Percentiles rank a stretch among this genome's conserved stretches.
Conservation (phyloP, 2,329 filamentous ascomycete genomes). For the Penicillium sp. region DNA sequence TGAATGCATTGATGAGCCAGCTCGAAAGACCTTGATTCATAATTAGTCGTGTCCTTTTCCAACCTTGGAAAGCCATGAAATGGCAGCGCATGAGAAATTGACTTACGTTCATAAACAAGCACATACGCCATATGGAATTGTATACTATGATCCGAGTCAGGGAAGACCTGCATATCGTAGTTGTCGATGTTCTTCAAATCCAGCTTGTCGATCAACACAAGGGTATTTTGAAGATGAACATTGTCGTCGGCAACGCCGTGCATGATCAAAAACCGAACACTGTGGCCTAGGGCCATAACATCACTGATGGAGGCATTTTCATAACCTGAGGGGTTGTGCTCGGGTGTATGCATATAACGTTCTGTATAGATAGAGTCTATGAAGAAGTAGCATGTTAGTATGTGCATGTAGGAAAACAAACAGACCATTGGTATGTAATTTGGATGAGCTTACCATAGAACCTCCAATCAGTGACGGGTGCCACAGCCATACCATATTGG, state of each 20-base stretch:
- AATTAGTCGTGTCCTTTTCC: conserved; percentile 1
- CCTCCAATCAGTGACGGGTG: conserved; percentile 96
- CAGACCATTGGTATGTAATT: no score
- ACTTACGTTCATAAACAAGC: conserved; percentile 89
- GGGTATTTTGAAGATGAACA: conserved; percentile 92
- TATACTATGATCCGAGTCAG: conserved; percentile 92
- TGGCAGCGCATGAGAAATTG: neutral
- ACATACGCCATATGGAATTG: conserved; percentile 89
- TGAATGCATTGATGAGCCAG: conserved; percentile 97
- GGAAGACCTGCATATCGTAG: conserved; percentile 95
- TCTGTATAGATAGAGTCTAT: conserved; percentile 40
- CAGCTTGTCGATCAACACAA: conserved; percentile 80
- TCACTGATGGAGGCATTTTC: conserved; percentile 71
- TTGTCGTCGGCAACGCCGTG: conserved; percentile 97
- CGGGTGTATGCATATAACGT: conserved; percentile 93
- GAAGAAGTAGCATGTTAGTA: neutral
- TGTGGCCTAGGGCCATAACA: conserved; percentile 67
- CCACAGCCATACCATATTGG: conserved; percentile 95
- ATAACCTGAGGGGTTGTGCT: conserved; percentile 77
- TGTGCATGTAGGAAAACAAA: neutral
- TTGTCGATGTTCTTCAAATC: conserved; percentile 81
- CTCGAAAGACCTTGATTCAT: conserved; percentile 49
- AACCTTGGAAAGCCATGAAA: neutral
- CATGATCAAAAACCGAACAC: conserved; percentile 89
- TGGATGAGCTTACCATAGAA: conserved; percentile 63